phyloP scores from a whole-genome alignment of 495 filamentous ascomycete genomes.

The Margaritispora aquatica region DNA sequence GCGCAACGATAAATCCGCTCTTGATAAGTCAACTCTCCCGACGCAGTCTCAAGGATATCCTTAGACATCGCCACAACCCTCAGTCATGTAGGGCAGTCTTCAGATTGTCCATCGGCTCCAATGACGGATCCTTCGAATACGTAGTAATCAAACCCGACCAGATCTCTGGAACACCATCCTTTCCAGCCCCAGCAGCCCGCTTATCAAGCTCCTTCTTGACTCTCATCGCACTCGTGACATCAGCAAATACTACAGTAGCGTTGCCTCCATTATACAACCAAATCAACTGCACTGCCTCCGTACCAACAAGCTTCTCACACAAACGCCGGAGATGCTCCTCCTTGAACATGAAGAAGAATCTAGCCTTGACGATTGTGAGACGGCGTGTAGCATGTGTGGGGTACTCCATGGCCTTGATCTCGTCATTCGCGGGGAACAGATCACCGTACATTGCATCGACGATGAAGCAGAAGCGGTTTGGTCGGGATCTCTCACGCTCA shows the following conservation, averaged over 20 bases:
- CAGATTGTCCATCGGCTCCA: background rate
- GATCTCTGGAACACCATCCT: constrained; percentile 1
- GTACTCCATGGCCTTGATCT: constrained; percentile 13
- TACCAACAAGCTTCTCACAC: constrained; percentile 14
- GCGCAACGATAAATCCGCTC: too few species aligned
- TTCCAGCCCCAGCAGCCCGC: background rate
- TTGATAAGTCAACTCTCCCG: too few species aligned
- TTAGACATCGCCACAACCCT: background rate
- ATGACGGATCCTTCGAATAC: constrained; percentile 22
- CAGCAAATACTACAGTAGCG: constrained; percentile 22
- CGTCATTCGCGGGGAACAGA: constrained; percentile 9
- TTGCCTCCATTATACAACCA: constrained; percentile 25
- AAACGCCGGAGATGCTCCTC: constrained; percentile 9
- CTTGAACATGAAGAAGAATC: constrained; percentile 21
- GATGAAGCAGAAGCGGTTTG: constrained; percentile 17
- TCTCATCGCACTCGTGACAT: constrained; percentile 16
- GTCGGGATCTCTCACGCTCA: constrained; percentile 5
- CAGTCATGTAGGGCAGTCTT: background rate
- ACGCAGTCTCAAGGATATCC: too few species aligned
- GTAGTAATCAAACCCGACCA: constrained; percentile 12
- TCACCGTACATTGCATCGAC: constrained; percentile 12
- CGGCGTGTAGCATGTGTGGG: constrained; percentile 17
- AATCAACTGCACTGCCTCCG: constrained; percentile 19
- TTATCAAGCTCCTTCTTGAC: constrained; percentile 17
- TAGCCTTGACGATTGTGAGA: constrained; percentile 20